These are phyloP conservation scores for Hydrangea macrophylla DNA, from an alignment of 148 eudicot species.

Conservation along the genomic window DNA sequence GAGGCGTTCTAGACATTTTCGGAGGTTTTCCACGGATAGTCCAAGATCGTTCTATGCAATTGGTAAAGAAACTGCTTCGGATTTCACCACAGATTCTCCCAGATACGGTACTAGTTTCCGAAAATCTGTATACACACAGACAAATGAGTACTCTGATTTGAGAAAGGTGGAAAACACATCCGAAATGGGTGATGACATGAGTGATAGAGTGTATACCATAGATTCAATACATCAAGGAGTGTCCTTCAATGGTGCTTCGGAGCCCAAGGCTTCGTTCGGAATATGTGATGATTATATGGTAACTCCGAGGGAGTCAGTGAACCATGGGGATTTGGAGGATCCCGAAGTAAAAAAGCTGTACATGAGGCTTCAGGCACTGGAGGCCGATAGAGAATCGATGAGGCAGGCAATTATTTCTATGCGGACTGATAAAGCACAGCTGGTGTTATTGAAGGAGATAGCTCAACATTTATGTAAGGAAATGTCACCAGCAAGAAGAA, in stretches of 20 bases:
- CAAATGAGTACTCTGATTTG: conserved; percentile 33
- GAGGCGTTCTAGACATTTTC: conserved; percentile 34
- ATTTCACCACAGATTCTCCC: conserved; percentile 47
- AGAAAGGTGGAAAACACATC: conserved; percentile 48
- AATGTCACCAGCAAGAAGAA: conserved; percentile 50
- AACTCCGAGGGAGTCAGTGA: conserved; percentile 39
- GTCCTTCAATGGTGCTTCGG: conserved; percentile 33
- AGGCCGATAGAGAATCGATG: conserved; percentile 92
- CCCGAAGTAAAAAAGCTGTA: conserved; percentile 66
- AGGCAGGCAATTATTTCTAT: conserved; percentile 72
- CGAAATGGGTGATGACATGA: conserved; percentile 63
- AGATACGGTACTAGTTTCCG: conserved; percentile 39
- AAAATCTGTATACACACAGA: conserved; percentile 37
- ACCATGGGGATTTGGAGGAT: conserved; percentile 44
- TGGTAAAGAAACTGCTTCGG: conserved; percentile 44
- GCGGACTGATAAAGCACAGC: conserved; percentile 86
- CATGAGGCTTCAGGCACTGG: conserved; percentile 84
- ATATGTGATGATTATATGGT: conserved; percentile 39
- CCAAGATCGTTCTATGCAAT: conserved; percentile 33
- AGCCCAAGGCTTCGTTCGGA: conserved; percentile 37
- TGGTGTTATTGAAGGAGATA: conserved; percentile 77
- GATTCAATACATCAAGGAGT: conserved; percentile 61
- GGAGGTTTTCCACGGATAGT: conserved; percentile 51
- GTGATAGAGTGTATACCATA: conserved; percentile 71
- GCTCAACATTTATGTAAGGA: conserved; percentile 84